phyloP scores from a whole-genome alignment of 371 early-diverging fungal species.

The Nematocida minor region DNA sequence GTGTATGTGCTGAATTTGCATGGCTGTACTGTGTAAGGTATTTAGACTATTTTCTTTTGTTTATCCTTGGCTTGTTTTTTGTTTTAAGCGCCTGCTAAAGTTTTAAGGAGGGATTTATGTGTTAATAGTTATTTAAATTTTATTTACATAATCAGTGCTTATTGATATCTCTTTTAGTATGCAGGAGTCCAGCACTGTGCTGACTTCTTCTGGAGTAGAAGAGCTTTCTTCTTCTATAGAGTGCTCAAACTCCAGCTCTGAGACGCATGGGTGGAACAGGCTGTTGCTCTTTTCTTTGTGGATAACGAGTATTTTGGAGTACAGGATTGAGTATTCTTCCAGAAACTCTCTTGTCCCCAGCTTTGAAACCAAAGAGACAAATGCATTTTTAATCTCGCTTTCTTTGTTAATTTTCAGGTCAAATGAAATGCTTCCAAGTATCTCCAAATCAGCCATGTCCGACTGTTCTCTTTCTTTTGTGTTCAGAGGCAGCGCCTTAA shows the following conservation, averaged over 20 bases:
- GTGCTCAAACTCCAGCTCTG: neutral
- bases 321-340: slow-evolving; percentile 16
- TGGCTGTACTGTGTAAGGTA: too few relatives aligned
- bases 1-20: too few relatives aligned
- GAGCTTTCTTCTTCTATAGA: neutral
- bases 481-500: neutral
- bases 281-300: neutral
- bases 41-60: too few relatives aligned
- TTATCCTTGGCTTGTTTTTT: too few relatives aligned
- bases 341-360: slow-evolving; percentile 43
- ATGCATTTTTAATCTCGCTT: slow-evolving; percentile 35
- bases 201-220: neutral
- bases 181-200: neutral
- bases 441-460: slow-evolving; percentile 46
- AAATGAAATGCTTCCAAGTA: slow-evolving; percentile 48
- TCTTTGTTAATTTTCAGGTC: slow-evolving; percentile 37
- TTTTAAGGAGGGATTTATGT: too few relatives aligned
- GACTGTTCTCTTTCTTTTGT: slow-evolving; percentile 35
- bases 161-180: slow-evolving; percentile 5
- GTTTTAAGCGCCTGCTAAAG: too few relatives aligned
- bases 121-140: too few relatives aligned
- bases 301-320: neutral
- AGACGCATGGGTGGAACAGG: neutral
- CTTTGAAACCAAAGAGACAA: slow-evolving; percentile 43
- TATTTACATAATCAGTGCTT: slow-evolving; percentile 11